phyloP scores from a whole-genome alignment of 2,329 filamentous ascomycete species.

The Davidsoniella neocaledoniae region DNA sequence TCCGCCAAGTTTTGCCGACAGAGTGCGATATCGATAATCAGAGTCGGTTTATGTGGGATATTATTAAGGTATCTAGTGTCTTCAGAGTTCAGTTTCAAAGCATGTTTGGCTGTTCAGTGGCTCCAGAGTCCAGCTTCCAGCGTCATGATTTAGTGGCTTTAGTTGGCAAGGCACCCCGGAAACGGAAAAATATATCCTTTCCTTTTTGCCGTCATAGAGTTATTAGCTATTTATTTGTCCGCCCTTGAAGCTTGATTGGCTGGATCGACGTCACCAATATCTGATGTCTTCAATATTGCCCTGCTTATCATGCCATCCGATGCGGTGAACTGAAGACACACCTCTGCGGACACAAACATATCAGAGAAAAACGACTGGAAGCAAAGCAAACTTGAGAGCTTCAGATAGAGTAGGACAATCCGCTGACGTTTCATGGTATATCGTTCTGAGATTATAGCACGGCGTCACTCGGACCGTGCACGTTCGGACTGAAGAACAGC shows the following conservation, averaged over 20 bases:
- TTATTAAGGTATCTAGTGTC: neutral
- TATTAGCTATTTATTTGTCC: too few species aligned
- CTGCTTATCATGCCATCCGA: neutral
- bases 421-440: neutral
- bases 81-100: neutral
- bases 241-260: too few species aligned
- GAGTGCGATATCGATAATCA: too few species aligned
- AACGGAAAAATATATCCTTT: too few species aligned
- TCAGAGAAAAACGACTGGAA: neutral
- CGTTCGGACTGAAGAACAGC: slow-evolving; percentile 49
- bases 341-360: neutral
- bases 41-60: neutral
- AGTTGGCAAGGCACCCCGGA: neutral
- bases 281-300: neutral
- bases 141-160: neutral
- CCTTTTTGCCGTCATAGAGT: too few species aligned
- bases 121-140: neutral
- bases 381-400: neutral
- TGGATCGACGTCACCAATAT: neutral
- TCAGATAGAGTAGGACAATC: neutral
- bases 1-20: too few species aligned
- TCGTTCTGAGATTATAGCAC: slow-evolving; percentile 39
- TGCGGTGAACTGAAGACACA: neutral
- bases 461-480: slow-evolving; percentile 56
- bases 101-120: neutral